Evolutionary conservation across 2,329 filamentous ascomycete genomes (phyloP).

Genomic region (Fusarium sp.): DNA sequence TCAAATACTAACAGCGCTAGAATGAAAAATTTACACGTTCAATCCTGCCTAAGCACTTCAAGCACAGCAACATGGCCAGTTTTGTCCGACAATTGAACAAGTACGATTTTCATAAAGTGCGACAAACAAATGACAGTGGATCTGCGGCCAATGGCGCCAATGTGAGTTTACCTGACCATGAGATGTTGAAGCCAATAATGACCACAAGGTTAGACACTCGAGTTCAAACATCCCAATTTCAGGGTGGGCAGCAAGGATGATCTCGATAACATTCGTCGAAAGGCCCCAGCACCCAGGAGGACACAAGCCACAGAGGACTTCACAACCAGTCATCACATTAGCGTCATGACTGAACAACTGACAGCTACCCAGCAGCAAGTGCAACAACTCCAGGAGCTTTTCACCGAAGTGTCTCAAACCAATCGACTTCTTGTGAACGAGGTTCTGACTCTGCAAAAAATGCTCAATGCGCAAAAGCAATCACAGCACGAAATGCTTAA

Average conservation of each 20-base stretch:
- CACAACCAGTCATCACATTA: conserved; percentile 86
- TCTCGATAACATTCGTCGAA: conserved; percentile 93
- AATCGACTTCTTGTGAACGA: conserved; percentile 72
- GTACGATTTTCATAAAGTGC: conserved; percentile 98
- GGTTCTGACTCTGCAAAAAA: conserved; percentile 68
- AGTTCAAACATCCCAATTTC: conserved; percentile 98
- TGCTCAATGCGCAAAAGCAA: conserved; percentile 67
- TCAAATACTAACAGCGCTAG: conserved; percentile 57
- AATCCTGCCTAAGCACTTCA: conserved; percentile 97
- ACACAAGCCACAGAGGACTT: conserved; percentile 73
- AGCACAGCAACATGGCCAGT: conserved; percentile 98
- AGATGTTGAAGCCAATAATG: not conserved
- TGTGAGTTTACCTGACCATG: conserved; percentile 38
- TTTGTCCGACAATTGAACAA: conserved; percentile 97
- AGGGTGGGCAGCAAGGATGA: conserved; percentile 95
- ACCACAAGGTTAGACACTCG: conserved; percentile 60
- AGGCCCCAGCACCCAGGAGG: conserved; percentile 92
- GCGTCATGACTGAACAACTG: conserved; percentile 87
- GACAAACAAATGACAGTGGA: conserved; percentile 57
- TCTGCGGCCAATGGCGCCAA: conserved; percentile 50
- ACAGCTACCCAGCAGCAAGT: conserved; percentile 93
- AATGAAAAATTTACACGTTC: conserved; percentile 98
- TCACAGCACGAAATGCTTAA: conserved; percentile 67
- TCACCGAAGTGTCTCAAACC: conserved; percentile 76
- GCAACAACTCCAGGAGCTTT: conserved; percentile 85